These are phyloP conservation scores for Ceratocystis papillata DNA, from an alignment of 2,329 filamentous ascomycete genomes.

Conservation along the genomic window DNA sequence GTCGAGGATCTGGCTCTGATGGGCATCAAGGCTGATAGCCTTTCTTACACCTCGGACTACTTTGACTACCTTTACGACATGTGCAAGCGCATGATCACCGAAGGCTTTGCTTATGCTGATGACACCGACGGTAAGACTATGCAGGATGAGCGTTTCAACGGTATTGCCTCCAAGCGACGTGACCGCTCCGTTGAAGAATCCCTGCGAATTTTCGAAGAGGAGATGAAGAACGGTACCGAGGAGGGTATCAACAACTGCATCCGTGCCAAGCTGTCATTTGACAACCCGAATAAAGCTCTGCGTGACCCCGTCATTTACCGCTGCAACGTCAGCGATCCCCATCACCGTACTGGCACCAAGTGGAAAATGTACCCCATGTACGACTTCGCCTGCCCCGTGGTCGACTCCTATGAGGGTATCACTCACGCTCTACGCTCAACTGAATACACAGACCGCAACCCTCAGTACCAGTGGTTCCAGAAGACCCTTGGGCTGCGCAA, in stretches of 20 bases:
- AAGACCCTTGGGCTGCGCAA: slow-evolving; percentile 61
- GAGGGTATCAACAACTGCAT: slow-evolving; percentile 82
- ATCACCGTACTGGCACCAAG: slow-evolving; percentile 66
- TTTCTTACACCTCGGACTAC: slow-evolving; percentile 90
- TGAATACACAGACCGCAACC: slow-evolving; percentile 79
- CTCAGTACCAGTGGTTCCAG: slow-evolving; percentile 78
- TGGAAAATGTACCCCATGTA: slow-evolving; percentile 87
- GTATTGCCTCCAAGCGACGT: slow-evolving; percentile 69
- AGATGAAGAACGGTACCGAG: slow-evolving; percentile 80
- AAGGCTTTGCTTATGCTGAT: slow-evolving; percentile 85
- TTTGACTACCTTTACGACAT: slow-evolving; percentile 86
- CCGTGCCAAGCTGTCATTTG: slow-evolving; percentile 82
- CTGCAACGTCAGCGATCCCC: slow-evolving; percentile 58
- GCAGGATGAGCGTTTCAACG: slow-evolving; percentile 72
- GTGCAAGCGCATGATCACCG: slow-evolving; percentile 71
- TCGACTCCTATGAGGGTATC: slow-evolving; percentile 70
- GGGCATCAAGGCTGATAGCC: slow-evolving; percentile 77
- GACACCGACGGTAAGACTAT: slow-evolving; percentile 86
- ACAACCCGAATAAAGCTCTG: slow-evolving; percentile 91
- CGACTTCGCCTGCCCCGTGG: slow-evolving; percentile 73
- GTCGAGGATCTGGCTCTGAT: slow-evolving; percentile 83
- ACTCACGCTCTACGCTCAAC: slow-evolving; percentile 75
- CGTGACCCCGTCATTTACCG: slow-evolving; percentile 96
- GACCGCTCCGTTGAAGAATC: slow-evolving; percentile 73
- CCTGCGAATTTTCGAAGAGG: slow-evolving; percentile 71